Base-by-base conservation (phyloP, 1,284 basidiomycete genomes). In the Mrakiaceae sp. region DNA sequence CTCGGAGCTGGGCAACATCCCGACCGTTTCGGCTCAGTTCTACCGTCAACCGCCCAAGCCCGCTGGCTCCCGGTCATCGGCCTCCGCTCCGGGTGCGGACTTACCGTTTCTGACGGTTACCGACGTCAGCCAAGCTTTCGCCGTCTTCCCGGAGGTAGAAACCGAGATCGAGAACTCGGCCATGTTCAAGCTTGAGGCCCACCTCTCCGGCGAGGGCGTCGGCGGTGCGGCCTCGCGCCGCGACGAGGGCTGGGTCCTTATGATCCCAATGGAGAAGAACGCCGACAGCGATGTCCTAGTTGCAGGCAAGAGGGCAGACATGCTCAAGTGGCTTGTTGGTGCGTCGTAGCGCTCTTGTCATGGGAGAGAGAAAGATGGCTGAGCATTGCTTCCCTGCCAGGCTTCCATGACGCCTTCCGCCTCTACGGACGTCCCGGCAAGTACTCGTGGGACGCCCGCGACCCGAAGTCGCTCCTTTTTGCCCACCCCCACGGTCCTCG, bases 281-380 rank as follows among this genome's bases (percentile, higher is more conserved):
- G 77, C 77, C 12, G 81, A 79, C 53, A 47, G 67, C 60, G 50
- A 58, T 77, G 78, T 50, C 77, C 55, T 27, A 27, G 62, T 58
- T 27, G 50, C 62, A 7, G 70, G 70, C 8, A 72, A 72, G 5
- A 67, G 83, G 39, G 81, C 82, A 56, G 92, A 94, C 75, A 95
- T 98, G 90, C 80, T 98, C 70, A 88, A 87, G 74, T 98, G 95
- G 94, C 79, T 96, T 62, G 84, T 93, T 66, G 91, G 89, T 90
- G 67, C 72, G 77, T 70, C 10, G 67, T 27, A 64, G 61, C 11
- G 67, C 69, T 43, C 58, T 64, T 54, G 60, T 65, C 50, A 57
- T 42, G 49, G 9, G 27, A 27, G 27, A 27, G 27, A 27, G 27
- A 27, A 27, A 27, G 27, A 40, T 27, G 70, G 55, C 69, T 58